Evolutionary conservation across 2,329 filamentous ascomycete genomes (phyloP).

Genomic region (Stagonosporopsis vannaccii): DNA sequence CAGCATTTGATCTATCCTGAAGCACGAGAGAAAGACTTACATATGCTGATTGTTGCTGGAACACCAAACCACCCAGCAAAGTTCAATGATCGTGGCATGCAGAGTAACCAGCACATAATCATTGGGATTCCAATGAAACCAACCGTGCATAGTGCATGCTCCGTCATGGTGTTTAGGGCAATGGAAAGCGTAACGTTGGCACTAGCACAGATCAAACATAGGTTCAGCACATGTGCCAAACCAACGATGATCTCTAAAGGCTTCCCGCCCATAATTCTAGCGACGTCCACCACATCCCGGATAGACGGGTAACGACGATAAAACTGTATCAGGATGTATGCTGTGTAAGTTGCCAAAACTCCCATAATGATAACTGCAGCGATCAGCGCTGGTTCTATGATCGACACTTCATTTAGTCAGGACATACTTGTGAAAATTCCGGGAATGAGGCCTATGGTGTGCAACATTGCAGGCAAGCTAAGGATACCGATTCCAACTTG

Average conservation of each 20-base stretch:
- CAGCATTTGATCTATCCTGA: not conserved
- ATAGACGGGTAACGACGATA: conserved; percentile 9
- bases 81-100: conserved; percentile 22
- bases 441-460: conserved; percentile 28
- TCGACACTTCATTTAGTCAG: not conserved
- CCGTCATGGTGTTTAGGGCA: conserved; percentile 46
- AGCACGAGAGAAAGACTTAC: not conserved
- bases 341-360: conserved; percentile 9
- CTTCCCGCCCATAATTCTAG: conserved; percentile 12
- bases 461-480: conserved; percentile 24
- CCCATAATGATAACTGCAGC: not conserved
- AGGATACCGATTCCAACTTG: conserved; percentile 30
- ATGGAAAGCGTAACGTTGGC: conserved; percentile 50
- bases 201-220: conserved; percentile 11
- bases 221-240: conserved; percentile 8
- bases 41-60: conserved; percentile 14
- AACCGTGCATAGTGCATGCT: conserved; percentile 66
- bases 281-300: conserved; percentile 7
- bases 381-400: not conserved
- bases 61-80: conserved; percentile 19
- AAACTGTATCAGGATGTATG: conserved; percentile 10
- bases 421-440: conserved; percentile 23
- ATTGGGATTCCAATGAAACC: conserved; percentile 57
- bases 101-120: conserved; percentile 26
- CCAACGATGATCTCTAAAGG: conserved; percentile 10